These are phyloP conservation scores for Fusarium annulatum DNA, from an alignment of 2,329 filamentous ascomycete species.

Conservation along the genomic window DNA sequence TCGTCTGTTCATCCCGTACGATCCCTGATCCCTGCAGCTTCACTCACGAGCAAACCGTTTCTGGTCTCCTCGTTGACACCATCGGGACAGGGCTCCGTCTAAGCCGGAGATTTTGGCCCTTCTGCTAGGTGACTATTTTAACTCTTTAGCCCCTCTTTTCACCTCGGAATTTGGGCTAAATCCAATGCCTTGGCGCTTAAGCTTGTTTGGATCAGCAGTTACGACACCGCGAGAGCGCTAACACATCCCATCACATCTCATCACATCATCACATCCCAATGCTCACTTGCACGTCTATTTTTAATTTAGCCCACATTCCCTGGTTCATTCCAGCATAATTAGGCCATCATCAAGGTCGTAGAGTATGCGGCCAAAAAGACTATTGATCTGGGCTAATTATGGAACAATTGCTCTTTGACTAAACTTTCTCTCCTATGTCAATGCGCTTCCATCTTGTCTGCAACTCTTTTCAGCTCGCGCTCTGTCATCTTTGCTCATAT, in stretches of 20 bases:
- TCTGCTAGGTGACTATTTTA: conserved; percentile 6
- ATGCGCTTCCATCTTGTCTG: neutral
- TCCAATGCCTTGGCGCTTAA: conserved; percentile 41
- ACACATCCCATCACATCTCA: conserved; percentile 37
- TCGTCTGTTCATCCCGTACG: conserved; percentile 22
- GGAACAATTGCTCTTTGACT: conserved; percentile 25
- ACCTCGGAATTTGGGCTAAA: conserved; percentile 45
- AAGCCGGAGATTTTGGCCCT: conserved; percentile 30
- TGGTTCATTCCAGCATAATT: conserved; percentile 35
- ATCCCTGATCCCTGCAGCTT: conserved; percentile 31
- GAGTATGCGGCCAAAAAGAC: conserved; percentile 22
- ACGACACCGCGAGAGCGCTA: conserved; percentile 41
- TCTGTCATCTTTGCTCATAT: conserved; percentile 23
- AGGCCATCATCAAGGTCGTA: conserved; percentile 6
- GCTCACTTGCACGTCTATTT: conserved; percentile 47
- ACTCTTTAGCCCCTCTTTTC: conserved; percentile 24
- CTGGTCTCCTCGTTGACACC: conserved; percentile 3
- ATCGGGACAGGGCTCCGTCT: conserved; percentile 13
- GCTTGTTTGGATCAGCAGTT: conserved; percentile 32
- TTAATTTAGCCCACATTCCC: conserved; percentile 49
- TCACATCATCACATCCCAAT: conserved; percentile 26
- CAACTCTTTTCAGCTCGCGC: conserved; percentile 17
- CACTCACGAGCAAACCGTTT: neutral
- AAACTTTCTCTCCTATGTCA: conserved; percentile 5
- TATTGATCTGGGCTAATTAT: conserved; percentile 41